Base-by-base conservation (phyloP, 2,329 filamentous ascomycete species). In the Arthrobotrys megalospora region DNA sequence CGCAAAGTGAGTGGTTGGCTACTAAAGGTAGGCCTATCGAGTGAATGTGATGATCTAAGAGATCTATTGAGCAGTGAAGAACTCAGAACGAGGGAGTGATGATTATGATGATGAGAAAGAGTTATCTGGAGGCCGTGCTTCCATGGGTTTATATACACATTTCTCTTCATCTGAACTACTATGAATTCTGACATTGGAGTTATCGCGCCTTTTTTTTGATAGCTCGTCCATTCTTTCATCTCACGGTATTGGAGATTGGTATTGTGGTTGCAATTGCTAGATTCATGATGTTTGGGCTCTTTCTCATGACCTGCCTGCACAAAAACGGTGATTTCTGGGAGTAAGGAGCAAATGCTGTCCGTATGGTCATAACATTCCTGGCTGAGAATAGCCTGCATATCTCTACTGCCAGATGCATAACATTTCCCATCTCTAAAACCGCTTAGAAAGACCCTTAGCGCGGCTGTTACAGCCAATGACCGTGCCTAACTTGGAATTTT, bases 31-130 rank as follows among this genome's bases (percentile, higher is more conserved):
- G 69, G 36, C 48, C 48, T 16, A 50, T 64, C n/a, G 45, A 77
- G 66, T 16, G 66, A 71, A 62, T 78, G 75, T 71, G 52, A 53
- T 64, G 64, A 69, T 69, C 64, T 16, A 45, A 76, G 60, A 62
- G 65, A 77, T 65, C 66, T 50, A 19, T 55, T 16, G 11, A 47
- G n/a, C 2, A 10, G 19, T 5, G 32, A 21, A 19, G 52, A 16
- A 19, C n/a, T 52, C 6, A 36, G 16, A 32, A 65, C 45, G 60
- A 47, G 32, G 45, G 43, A 52, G 50, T 65, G 72, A 28, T 76
- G 64, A 64, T 66, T 60, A 43, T 77, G 73, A 71, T 77, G 72
- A 60, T 67, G 65, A 71, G 32, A 63, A 60, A 63, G 36, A 71
- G 67, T 60, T 21, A 14, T 19, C 32, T 6, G 3, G 43, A 24